phyloP scores from a whole-genome alignment of 306 rosid species.

The Prosopis cineraria region DNA sequence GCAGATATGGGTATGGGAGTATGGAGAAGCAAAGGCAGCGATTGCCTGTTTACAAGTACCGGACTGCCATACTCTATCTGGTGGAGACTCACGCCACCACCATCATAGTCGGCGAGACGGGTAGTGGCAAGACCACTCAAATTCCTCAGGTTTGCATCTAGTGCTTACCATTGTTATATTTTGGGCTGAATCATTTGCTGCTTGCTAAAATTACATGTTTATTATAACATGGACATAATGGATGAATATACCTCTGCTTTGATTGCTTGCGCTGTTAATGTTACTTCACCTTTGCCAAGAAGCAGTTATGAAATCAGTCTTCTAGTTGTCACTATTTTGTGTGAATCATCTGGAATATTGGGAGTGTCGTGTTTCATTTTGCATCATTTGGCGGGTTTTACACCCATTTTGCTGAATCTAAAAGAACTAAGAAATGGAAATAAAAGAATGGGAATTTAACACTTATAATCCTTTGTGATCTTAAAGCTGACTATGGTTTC shows the following conservation, averaged over 20 bases:
- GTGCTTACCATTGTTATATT: background rate
- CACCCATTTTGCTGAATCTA: background rate
- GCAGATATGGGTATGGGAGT: slow-evolving; percentile 57
- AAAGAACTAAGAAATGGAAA: background rate
- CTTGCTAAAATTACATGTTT: background rate
- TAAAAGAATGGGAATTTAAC: background rate
- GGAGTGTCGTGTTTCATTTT: background rate
- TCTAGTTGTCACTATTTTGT: background rate
- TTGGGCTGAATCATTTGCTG: background rate
- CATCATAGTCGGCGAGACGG: slow-evolving; percentile 91
- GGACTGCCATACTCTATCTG: slow-evolving; percentile 75
- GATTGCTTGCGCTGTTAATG: background rate
- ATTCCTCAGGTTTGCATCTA: slow-evolving; percentile 79
- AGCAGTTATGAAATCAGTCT: background rate
- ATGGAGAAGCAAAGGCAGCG: slow-evolving; percentile 87
- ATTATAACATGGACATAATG: background rate
- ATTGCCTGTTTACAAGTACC: slow-evolving; percentile 85
- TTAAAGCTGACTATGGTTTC: background rate
- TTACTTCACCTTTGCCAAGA: background rate
- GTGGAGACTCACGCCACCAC: slow-evolving; percentile 88
- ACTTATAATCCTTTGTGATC: background rate
- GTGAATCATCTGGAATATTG: background rate
- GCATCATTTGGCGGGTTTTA: background rate
- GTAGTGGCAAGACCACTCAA: slow-evolving; percentile 95
- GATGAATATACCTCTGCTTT: background rate